Evolutionary conservation across 1,284 basidiomycete genomes (phyloP), one percentile per base, ranked within the genome.

Genomic region (Anthracocystis walkeri): DNA sequence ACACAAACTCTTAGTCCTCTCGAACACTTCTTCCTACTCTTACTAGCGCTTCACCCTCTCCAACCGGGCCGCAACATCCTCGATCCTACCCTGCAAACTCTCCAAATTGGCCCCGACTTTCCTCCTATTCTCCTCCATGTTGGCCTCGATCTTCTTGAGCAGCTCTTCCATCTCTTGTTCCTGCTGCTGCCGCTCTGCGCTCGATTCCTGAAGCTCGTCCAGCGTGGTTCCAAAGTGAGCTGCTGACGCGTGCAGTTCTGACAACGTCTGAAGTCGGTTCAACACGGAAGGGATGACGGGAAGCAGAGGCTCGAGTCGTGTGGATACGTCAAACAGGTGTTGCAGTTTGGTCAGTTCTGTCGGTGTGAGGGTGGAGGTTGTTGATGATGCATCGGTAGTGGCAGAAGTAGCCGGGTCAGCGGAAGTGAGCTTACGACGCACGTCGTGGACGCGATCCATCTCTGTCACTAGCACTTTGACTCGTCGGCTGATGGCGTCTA

Each of bases 401-500:
- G 31, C 31, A 16, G 66, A 48, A 73, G 81, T 46, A 71, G 84
- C 50, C 68, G 84, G 63, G 85, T 87, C 60, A 79, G 84, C 80
- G 7, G 80, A 77, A 27, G 81, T 80, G 76, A 87, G 82, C 64
- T 86, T 86, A 6, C 85, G 79, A 10, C 87, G 84, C 1, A 86
- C 83, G 50, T 89, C 89, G 58, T 92, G 91, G 0, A 91, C 90
- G 20, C 95, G 90, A 67, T 98, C 96, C 60, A 99, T 89, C 85
- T 99, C 96, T 0, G 94, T 92, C 8, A 96, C 89, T 18, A 98
- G 90, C 10, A 97, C 88, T 82, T 98, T 99, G 75, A 98, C 90
- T 8, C 96, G 91, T 18, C 95, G 90, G 1, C 94, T 94, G 73
- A 98, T 93, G n/a, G 94, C 92, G 85, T 99, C 96, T 41, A 99